These are phyloP conservation scores for Lentinula edodes DNA, from an alignment of 768 basidiomycete genomes.

Conservation along the genomic window DNA sequence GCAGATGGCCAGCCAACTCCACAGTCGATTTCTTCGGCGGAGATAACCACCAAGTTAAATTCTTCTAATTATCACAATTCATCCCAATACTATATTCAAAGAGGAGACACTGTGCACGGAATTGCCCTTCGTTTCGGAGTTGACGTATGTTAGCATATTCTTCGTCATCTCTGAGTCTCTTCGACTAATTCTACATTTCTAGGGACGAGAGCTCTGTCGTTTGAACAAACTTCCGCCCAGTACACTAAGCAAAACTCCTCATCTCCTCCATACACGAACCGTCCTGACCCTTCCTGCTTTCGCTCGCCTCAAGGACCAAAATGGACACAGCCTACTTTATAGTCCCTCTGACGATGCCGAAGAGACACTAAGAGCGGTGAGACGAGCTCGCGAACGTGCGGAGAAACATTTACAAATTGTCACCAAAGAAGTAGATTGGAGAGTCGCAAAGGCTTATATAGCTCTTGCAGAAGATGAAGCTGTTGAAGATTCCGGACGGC, in stretches of 20 bases:
- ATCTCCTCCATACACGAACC: slow-evolving; percentile 65
- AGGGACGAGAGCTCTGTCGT: slow-evolving; percentile 58
- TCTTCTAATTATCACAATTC: slow-evolving; percentile 7
- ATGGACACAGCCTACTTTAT: slow-evolving; percentile 13
- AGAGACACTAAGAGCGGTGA: slow-evolving; percentile 33
- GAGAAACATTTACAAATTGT: slow-evolving; percentile 56
- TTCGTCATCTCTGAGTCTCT: background rate
- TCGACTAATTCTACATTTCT: background rate
- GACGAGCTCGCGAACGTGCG: slow-evolving; percentile 47
- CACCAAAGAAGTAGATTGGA: slow-evolving; percentile 66
- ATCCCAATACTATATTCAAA: slow-evolving; percentile 48
- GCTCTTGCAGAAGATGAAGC: slow-evolving; percentile 50
- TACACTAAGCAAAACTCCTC: slow-evolving; percentile 65
- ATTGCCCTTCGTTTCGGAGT: slow-evolving; percentile 56
- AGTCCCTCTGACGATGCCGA: slow-evolving; percentile 16
- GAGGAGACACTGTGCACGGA: slow-evolving; percentile 57
- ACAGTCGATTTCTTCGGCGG: slow-evolving; percentile 5
- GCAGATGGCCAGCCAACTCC: background rate
- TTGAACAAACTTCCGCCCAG: slow-evolving; percentile 62
- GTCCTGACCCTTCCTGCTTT: slow-evolving; percentile 50
- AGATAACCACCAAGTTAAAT: background rate
- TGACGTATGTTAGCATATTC: slow-evolving; percentile 40
- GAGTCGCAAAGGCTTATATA: slow-evolving; percentile 64
- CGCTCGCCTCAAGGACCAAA: slow-evolving; percentile 2
- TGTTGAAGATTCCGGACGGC: slow-evolving; percentile 17